A percentile compares a stretch with the other conserved stretches of the same genome.
Evolutionary conservation across 805 yeast species (phyloP).

Genomic region (Ogataea polymorpha): DNA sequence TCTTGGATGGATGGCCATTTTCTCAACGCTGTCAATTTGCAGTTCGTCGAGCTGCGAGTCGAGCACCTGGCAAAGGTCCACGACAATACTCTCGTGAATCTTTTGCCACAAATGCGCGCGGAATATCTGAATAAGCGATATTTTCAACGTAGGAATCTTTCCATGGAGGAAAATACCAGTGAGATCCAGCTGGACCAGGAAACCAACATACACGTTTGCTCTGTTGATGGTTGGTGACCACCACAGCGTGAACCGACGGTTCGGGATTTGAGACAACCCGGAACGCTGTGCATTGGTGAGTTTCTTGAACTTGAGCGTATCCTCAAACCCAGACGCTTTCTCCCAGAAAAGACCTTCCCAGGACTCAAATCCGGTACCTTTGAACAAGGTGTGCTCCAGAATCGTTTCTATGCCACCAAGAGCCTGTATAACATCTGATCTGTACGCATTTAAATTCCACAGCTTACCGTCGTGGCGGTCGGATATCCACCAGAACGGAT

Average conservation of each 20-base stretch:
- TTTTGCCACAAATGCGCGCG: conserved; percentile 99
- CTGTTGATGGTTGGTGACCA: conserved; percentile 99
- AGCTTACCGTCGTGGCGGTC: conserved; percentile 91
- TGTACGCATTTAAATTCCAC: conserved; percentile 89
- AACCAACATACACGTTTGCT: conserved; percentile 97
- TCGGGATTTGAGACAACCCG: conserved; percentile 96
- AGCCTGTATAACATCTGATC: conserved; percentile 96
- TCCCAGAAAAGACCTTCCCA: conserved; percentile 99
- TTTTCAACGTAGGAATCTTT: conserved; percentile 94
- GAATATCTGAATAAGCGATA: conserved; percentile 92
- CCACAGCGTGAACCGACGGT: conserved; percentile 95
- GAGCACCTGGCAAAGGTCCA: conserved; percentile 87
- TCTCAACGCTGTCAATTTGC: conserved; percentile 81
- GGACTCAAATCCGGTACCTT: conserved; percentile 94
- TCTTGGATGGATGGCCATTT: conserved; percentile 93
- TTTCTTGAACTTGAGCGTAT: conserved; percentile 89
- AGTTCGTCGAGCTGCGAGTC: conserved; percentile 83
- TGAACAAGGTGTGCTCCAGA: conserved; percentile 89
- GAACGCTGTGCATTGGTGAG: conserved; percentile 96
- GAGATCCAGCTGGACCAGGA: conserved; percentile 89
- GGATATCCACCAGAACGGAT: conserved; percentile 97
- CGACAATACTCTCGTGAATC: conserved; percentile 92
- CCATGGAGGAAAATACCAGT: conserved; percentile 98
- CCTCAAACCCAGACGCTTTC: conserved; percentile 95
- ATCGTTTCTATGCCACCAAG: conserved; percentile 97